Evolutionary conservation across 2,329 filamentous ascomycete species (phyloP).

Genomic region (Dactylellina parvicollis): DNA sequence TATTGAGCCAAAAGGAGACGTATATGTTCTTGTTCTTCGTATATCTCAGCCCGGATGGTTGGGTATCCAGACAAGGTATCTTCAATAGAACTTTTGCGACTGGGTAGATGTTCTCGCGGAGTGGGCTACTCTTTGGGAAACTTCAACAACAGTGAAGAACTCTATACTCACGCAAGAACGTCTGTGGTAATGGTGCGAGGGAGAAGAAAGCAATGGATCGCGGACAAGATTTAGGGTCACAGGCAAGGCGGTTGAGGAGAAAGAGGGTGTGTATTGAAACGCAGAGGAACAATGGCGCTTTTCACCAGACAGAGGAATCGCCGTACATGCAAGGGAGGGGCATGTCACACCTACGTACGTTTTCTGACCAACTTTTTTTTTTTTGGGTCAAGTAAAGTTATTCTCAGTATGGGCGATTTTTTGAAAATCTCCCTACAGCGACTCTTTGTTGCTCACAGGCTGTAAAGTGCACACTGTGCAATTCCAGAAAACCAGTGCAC

Average conservation of each 20-base stretch:
- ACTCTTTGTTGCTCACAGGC: background rate
- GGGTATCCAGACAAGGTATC: background rate
- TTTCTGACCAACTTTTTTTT: slow-evolving; percentile 27
- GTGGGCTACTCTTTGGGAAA: background rate
- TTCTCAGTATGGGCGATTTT: background rate
- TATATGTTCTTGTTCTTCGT: background rate
- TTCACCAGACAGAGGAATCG: slow-evolving; percentile 30
- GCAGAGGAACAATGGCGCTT: slow-evolving; percentile 29
- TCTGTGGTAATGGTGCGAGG: background rate
- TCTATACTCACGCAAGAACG: background rate
- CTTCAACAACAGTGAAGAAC: background rate
- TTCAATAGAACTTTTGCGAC: background rate
- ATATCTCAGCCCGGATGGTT: background rate
- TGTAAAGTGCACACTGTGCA: slow-evolving; percentile 8
- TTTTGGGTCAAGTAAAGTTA: background rate
- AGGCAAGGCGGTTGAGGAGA: slow-evolving; percentile 1
- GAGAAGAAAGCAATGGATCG: background rate
- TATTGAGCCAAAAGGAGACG: background rate
- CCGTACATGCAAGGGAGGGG: slow-evolving; percentile 35
- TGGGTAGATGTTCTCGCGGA: background rate
- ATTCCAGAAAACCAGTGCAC: slow-evolving; percentile 19
- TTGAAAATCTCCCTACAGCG: slow-evolving; percentile 7
- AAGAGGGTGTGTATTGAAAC: slow-evolving; percentile 23
- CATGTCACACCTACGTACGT: slow-evolving; percentile 45
- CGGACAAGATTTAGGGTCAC: background rate